phyloP scores from a whole-genome alignment of 2,329 filamentous ascomycete genomes.

The Trichophyton simii region DNA sequence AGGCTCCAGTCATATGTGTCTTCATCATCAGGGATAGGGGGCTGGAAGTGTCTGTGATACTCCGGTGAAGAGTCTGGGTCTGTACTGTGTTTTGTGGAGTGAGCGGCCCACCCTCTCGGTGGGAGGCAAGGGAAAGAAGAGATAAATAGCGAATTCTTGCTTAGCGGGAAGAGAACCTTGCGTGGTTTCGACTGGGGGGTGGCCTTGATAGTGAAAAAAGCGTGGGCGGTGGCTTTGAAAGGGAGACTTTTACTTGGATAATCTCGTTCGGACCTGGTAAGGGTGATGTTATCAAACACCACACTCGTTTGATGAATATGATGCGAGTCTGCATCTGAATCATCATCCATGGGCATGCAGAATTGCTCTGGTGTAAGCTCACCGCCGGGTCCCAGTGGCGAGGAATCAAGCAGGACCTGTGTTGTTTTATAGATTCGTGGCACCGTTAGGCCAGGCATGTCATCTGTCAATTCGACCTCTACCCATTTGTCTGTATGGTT shows the following conservation, averaged over 20 bases:
- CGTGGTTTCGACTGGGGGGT: conserved; percentile 9
- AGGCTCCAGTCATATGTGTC: not conserved
- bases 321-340: conserved; percentile 11
- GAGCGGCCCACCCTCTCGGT: conserved; percentile 24
- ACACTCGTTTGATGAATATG: conserved; percentile 9
- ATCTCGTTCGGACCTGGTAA: conserved; percentile 14
- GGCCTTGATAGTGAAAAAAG: conserved; percentile 17
- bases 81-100: not conserved
- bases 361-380: conserved; percentile 28
- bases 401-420: conserved; percentile 28
- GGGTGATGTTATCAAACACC: conserved; percentile 9
- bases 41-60: conserved; percentile 8
- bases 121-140: conserved; percentile 42
- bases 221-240: conserved; percentile 17
- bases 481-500: conserved; percentile 38
- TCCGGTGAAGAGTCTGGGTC: not conserved
- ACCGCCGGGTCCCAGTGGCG: conserved; percentile 28
- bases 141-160: conserved; percentile 43
- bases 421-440: conserved; percentile 35
- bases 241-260: conserved; percentile 13
- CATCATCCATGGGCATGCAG: conserved; percentile 26
- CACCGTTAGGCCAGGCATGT: conserved; percentile 17
- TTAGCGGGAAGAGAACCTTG: conserved; percentile 29
- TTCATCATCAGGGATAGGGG: not conserved
- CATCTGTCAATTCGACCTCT: conserved; percentile 30